Evolutionary conservation across 2,329 filamentous ascomycete genomes (phyloP), one percentile per base, ranked within the genome.

Genomic region (Cercospora zeina): DNA sequence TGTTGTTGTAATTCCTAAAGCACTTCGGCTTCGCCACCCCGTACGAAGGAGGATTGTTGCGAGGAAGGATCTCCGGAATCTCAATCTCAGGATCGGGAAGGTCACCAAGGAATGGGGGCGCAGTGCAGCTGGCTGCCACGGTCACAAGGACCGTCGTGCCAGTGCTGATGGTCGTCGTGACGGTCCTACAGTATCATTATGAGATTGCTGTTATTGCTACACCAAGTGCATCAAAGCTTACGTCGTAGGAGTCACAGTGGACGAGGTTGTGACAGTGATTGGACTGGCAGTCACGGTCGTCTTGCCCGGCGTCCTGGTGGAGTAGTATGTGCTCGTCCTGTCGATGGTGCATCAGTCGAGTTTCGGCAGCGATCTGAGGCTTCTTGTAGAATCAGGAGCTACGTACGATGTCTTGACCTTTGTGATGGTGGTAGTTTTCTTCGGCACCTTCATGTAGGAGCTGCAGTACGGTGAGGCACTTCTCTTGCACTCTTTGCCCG

Each of bases 401-500:
- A 45, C 54, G n/a, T 30, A 56, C 54, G 16, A 8, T 14, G 58
- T 59, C 34, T 1, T n/a, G 1, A 6, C 14, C 19, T 53, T 54
- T 19, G 45, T 30, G 2, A 56, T 14, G 2, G 58, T 59, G 9
- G 51, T 42, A 3, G 58, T 59, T 21, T 27, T 59, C 24, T 30
- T 16, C 5, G 58, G 58, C 13, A 59, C 58, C 33, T 42, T 54
- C 33, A 59, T 47, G 24, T 59, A 59, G 6, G 49, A 59, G 50
- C 58, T 59, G 49, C 58, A 59, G 19, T 59, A 54, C 9, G 58
- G 19, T 14, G 49, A 37, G 1, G 58, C 58, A 5, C 31, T 59
- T 27, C 54, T 39, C 34, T 33, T 39, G 36, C 58, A 59, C 1
- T 59, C 36, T 34, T 59, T 54, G 58, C 36, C 58, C 14, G 58